phyloP scores from a whole-genome alignment of 176 grass and related monocot genomes.

The Juncus inflexus region DNA sequence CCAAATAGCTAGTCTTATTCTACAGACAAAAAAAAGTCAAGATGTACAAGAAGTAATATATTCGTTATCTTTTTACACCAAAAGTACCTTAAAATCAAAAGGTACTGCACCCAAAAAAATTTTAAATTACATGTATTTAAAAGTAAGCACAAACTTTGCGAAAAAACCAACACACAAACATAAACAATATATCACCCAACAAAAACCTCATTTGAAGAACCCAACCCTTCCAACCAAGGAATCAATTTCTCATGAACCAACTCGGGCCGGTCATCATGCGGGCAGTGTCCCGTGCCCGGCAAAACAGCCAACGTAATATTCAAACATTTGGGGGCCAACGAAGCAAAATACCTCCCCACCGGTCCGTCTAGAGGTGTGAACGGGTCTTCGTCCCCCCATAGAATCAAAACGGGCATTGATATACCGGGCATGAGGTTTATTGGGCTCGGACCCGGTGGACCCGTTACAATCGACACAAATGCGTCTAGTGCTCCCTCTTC shows the following conservation, averaged over 20 bases:
- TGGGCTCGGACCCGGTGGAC: conserved; percentile 68
- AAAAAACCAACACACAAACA: not conserved
- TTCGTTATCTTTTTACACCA: not conserved
- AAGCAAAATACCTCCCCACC: conserved; percentile 74
- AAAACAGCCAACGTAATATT: conserved; percentile 66
- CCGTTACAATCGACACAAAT: conserved; percentile 89
- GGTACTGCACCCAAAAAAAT: not conserved
- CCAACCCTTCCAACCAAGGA: conserved; percentile 47
- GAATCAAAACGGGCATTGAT: conserved; percentile 62
- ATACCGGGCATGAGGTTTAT: conserved; percentile 56
- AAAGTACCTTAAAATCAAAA: not conserved
- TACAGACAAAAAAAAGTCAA: not conserved
- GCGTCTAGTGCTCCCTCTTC: conserved; percentile 70
- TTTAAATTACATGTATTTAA: not conserved
- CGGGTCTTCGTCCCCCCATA: conserved; percentile 78
- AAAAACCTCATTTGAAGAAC: conserved; percentile 6
- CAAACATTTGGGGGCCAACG: conserved; percentile 43
- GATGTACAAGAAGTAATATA: not conserved
- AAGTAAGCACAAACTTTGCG: not conserved
- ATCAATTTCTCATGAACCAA: conserved; percentile 74
- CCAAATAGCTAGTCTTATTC: not conserved
- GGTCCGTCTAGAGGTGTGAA: conserved; percentile 91
- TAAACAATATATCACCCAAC: not conserved
- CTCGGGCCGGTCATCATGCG: conserved; percentile 81
- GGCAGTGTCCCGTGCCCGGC: conserved; percentile 76